phyloP scores from a whole-genome alignment of 495 filamentous ascomycete genomes.

The Cercophora sp. region DNA sequence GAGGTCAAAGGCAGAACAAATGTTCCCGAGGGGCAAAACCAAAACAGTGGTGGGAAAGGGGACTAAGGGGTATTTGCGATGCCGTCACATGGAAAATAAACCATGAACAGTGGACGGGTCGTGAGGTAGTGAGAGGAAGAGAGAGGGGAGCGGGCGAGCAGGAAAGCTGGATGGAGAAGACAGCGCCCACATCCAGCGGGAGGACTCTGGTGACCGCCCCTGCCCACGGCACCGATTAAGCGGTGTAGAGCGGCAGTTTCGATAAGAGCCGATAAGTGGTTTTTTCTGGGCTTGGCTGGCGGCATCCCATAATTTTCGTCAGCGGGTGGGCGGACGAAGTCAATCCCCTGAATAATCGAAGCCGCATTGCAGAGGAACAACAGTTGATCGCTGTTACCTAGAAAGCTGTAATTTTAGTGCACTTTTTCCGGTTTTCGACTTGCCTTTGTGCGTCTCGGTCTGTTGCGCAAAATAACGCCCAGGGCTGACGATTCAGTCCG shows the following conservation, averaged over 20 bases:
- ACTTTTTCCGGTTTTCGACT: background rate
- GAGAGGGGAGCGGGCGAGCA: conserved; percentile 13
- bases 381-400: background rate
- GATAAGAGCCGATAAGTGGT: conserved; percentile 35
- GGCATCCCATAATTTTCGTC: conserved; percentile 13
- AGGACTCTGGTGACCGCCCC: conserved; percentile 9
- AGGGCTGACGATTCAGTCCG: too few relatives aligned
- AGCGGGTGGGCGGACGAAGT: too few relatives aligned
- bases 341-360: too few relatives aligned
- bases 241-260: conserved; percentile 24
- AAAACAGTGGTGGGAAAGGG: too few relatives aligned
- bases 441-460: background rate
- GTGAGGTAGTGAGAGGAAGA: background rate
- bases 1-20: conserved; percentile 7
- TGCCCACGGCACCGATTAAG: conserved; percentile 13
- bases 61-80: too few relatives aligned
- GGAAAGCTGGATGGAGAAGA: conserved; percentile 16
- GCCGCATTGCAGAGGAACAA: too few relatives aligned
- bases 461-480: too few relatives aligned
- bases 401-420: background rate
- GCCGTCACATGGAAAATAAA: too few relatives aligned
- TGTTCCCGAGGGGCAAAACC: background rate
- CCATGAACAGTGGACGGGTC: too few relatives aligned
- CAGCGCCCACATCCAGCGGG: conserved; percentile 13
- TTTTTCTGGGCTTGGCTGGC: conserved; percentile 23